Evolutionary conservation across 2,329 filamentous ascomycete species (phyloP).

Genomic region (Fusarium concolor): DNA sequence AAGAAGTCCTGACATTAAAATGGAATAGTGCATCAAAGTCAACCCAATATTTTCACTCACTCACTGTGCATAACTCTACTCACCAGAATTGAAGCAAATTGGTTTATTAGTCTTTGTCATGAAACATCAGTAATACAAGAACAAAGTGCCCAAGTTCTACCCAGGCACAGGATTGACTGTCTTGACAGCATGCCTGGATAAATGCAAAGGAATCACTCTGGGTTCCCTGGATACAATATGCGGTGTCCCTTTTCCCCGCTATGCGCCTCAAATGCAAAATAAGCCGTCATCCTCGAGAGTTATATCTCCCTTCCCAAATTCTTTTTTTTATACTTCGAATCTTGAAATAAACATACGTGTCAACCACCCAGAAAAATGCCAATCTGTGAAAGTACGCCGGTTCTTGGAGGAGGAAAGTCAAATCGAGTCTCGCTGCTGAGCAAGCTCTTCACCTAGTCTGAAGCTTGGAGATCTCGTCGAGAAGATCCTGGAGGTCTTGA

Average conservation of each 20-base stretch:
- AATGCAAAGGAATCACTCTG: slow-evolving; percentile 23
- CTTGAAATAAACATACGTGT: slow-evolving; percentile 18
- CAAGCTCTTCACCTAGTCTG: slow-evolving; percentile 53
- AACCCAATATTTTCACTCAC: not conserved
- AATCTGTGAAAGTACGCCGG: slow-evolving; percentile 18
- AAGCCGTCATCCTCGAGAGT: slow-evolving; percentile 10
- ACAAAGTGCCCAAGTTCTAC: slow-evolving; percentile 19
- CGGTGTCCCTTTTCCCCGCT: slow-evolving; percentile 41
- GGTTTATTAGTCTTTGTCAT: slow-evolving; percentile 40
- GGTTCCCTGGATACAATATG: slow-evolving; percentile 22
- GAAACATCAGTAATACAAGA: slow-evolving; percentile 39
- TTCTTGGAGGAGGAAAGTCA: not conserved
- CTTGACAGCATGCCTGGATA: slow-evolving; percentile 26
- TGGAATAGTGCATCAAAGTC: not conserved
- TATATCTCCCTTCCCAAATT: slow-evolving; percentile 9
- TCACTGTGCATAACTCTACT: not conserved
- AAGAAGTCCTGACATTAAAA: not conserved
- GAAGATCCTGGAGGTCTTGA: slow-evolving; percentile 85
- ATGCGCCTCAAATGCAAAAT: slow-evolving; percentile 49
- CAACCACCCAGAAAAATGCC: slow-evolving; percentile 21
- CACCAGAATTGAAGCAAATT: slow-evolving; percentile 10
- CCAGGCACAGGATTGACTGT: slow-evolving; percentile 31
- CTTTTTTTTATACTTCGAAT: slow-evolving; percentile 19
- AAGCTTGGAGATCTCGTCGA: slow-evolving; percentile 91
- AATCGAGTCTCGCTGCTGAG: not conserved